Conservation (phyloP, 495 filamentous ascomycete genomes). For the Trichoderma erinaceum region DNA sequence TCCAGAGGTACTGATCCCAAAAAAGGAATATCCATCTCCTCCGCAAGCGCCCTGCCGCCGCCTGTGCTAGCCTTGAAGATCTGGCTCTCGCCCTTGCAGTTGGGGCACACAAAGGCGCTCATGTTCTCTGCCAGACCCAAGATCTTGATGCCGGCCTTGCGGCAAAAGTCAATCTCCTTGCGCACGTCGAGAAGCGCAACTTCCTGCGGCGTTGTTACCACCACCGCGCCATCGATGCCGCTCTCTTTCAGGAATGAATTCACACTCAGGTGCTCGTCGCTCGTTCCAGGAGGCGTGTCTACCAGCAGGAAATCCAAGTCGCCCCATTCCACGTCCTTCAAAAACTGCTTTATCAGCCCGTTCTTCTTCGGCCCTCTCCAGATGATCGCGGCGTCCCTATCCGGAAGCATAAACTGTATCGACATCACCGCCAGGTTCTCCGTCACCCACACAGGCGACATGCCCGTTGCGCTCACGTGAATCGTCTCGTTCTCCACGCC, state of each 20-base stretch:
- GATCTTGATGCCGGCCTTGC: conserved; percentile 84
- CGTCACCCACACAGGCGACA: conserved; percentile 88
- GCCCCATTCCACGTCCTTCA: conserved; percentile 97
- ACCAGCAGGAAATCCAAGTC: conserved; percentile 88
- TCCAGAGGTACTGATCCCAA: conserved; percentile 90
- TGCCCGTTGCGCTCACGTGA: conserved; percentile 71
- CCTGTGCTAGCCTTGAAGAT: conserved; percentile 93
- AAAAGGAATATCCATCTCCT: conserved; percentile 81
- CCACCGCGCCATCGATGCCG: conserved; percentile 85
- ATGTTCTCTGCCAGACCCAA: conserved; percentile 96
- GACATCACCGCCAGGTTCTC: conserved; percentile 94
- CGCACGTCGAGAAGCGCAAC: conserved; percentile 87
- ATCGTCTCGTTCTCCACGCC: conserved; percentile 90
- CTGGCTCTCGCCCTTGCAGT: conserved; percentile 70
- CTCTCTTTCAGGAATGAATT: conserved; percentile 81
- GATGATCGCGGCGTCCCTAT: conserved; percentile 86
- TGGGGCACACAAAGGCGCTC: conserved; percentile 91
- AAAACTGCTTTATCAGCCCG: conserved; percentile 91
- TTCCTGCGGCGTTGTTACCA: conserved; percentile 94
- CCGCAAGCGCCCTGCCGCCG: conserved; percentile 69
- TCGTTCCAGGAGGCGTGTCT: conserved; percentile 92
- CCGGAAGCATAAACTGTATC: conserved; percentile 95
- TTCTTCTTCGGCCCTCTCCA: conserved; percentile 99
- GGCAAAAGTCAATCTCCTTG: conserved; percentile 95
- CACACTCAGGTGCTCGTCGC: conserved; percentile 89